These are phyloP conservation scores for Globisporangium emineosum DNA, from an alignment of 352 stramenopile species.

Conservation along the genomic window DNA sequence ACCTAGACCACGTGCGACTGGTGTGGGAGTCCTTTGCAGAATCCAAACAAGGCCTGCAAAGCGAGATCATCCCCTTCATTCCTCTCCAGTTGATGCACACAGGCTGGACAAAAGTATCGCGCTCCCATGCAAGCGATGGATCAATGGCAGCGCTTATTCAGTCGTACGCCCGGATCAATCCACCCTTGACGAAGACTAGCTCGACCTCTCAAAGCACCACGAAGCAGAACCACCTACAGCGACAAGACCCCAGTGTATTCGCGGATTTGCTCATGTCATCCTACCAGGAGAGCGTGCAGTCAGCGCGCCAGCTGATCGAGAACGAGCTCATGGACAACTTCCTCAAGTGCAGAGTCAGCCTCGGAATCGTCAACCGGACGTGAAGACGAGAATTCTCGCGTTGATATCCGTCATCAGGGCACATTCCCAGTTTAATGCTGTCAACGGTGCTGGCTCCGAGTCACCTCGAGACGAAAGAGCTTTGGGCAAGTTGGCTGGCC, in stretches of 20 bases:
- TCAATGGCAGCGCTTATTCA: neutral
- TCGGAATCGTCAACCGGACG: neutral
- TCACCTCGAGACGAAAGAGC: no score
- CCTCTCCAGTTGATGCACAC: neutral
- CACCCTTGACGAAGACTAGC: constrained; percentile 11
- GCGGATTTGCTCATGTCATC: constrained; percentile 29
- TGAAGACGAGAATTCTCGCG: neutral
- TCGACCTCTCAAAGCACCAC: neutral
- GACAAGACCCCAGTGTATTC: constrained; percentile 24
- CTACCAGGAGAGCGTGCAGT: constrained; percentile 30
- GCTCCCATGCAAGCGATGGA: neutral
- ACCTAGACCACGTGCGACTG: constrained; percentile 15
- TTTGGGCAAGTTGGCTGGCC: no score
- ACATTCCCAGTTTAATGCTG: no score
- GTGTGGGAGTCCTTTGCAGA: constrained; percentile 12
- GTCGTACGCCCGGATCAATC: constrained; percentile 24
- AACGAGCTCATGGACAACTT: constrained; percentile 22
- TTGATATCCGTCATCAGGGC: no score
- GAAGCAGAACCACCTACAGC: constrained; percentile 13
- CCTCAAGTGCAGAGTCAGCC: neutral
- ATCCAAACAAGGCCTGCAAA: neutral
- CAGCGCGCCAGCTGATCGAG: constrained; percentile 28
- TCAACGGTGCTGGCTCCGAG: no score
- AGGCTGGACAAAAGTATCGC: neutral
- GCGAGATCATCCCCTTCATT: constrained; percentile 9